phyloP scores from a whole-genome alignment of 2,329 filamentous ascomycete species.

The Beauveria pseudobassiana region DNA sequence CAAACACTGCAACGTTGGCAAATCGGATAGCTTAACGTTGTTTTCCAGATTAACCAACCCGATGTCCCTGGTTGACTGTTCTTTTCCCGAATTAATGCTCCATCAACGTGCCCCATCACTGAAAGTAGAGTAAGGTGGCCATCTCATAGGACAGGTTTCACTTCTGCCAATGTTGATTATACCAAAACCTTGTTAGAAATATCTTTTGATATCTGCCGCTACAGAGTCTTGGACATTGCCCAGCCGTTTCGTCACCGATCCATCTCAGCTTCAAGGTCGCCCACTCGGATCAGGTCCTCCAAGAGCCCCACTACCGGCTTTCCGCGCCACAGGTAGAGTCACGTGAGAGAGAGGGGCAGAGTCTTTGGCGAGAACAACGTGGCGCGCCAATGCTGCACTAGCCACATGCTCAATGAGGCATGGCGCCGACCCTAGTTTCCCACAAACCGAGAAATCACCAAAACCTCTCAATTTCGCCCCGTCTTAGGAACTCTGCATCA shows the following conservation, averaged over 20 bases:
- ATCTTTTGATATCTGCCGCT: no score
- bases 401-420: constrained; percentile 25
- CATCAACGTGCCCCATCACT: no score
- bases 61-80: no score
- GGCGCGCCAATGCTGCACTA: constrained; percentile 9
- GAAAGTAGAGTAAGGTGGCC: no score
- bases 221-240: not conserved
- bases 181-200: no score
- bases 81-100: no score
- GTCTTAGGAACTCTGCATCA: constrained; percentile 32
- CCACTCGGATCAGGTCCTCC: not conserved
- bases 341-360: constrained; percentile 9
- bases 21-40: no score
- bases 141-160: no score
- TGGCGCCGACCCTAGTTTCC: constrained; percentile 33
- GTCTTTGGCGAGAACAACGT: not conserved
- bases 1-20: no score
- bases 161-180: no score
- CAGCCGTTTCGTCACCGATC: not conserved
- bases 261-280: not conserved
- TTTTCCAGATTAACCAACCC: no score
- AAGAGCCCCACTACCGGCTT: not conserved
- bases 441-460: constrained; percentile 39
- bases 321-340: constrained; percentile 1
- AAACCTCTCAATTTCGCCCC: constrained; percentile 33